Base-by-base conservation (phyloP, 495 filamentous ascomycete genomes). In the Chlorociboria aeruginascens region DNA sequence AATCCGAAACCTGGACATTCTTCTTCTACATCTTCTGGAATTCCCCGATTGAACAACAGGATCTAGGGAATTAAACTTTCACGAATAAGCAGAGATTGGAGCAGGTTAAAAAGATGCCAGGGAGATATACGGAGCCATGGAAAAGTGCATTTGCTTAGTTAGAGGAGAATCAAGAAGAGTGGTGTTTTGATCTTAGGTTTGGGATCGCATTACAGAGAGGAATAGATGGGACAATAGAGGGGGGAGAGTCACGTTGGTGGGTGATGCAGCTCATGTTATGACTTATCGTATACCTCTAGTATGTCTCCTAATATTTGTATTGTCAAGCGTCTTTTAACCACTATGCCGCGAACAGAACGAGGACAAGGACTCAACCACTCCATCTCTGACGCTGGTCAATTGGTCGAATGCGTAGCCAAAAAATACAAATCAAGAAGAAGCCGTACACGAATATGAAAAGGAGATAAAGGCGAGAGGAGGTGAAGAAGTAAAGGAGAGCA, bases 261-360 rank as follows among this genome's bases (percentile, higher is more conserved):
- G 76, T 1, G 76, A 79, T 60, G 69, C 74, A 7, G 73, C 74
- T 3, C 74, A 79, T 61, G 66, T 74, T 7, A 79, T 79, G 76
- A 76, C 76, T 0, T 67, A 61, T 42, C 65, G 72, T 42, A 16
- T 12, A 35, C 11, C 3, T 36, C 34, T 14, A 36, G 1, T 36
- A 36, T 36, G 6, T 36, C 34, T 6, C 20, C 4, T 12, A 1
- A 36, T 36, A 14, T 12, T 36, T 6, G 34, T 3, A 6, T 36
- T 36, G 6, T 36, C 14, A 36, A 14, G 11, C 34, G 34, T 36
- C 3, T 36, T 14, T 6, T 14, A 12, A 12, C 34, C 6, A 12
- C 34, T 36, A 36, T 12, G 34, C 34, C 6, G 34, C 2, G 11
- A 12, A n/a, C 44, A 46, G 44, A 46, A 25, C 65, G 71, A 9